Evolutionary conservation across 441 rosid genomes (phyloP).

Genomic region (Croton setiger): DNA sequence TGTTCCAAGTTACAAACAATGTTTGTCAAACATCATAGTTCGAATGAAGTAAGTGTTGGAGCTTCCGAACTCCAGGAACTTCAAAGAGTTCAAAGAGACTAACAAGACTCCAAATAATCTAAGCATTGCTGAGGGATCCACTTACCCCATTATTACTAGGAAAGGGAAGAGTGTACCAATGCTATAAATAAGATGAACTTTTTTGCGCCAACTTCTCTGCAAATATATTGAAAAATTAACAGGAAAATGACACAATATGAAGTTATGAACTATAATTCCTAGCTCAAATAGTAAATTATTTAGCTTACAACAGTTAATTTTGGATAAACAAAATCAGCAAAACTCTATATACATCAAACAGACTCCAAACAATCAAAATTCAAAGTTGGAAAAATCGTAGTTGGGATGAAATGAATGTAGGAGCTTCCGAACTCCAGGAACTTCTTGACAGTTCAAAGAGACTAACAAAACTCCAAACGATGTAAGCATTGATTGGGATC

Average conservation of each 20-base stretch:
- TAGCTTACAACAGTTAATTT: background rate
- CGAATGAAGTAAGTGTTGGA: constrained; percentile 11
- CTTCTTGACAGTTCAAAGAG: constrained; percentile 31
- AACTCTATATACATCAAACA: background rate
- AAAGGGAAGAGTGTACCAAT: constrained; percentile 26
- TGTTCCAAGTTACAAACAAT: no score
- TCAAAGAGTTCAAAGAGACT: constrained; percentile 34
- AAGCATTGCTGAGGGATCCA: constrained; percentile 35
- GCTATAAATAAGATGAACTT: constrained; percentile 4
- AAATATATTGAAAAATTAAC: background rate
- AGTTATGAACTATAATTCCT: background rate
- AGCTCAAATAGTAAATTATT: background rate
- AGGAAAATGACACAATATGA: background rate
- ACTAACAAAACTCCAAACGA: constrained; percentile 34
- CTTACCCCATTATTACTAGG: constrained; percentile 29
- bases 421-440: constrained; percentile 35
- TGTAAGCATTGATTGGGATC: constrained; percentile 32
- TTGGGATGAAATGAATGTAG: background rate
- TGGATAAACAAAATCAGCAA: background rate
- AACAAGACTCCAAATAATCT: constrained; percentile 34
- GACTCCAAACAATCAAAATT: background rate
- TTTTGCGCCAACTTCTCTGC: background rate
- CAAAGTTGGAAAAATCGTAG: background rate
- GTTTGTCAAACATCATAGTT: no score
- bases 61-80: constrained; percentile 39